Evolutionary conservation across 1,284 basidiomycete species (phyloP).

Genomic region (Paramarasmius palmivorus): DNA sequence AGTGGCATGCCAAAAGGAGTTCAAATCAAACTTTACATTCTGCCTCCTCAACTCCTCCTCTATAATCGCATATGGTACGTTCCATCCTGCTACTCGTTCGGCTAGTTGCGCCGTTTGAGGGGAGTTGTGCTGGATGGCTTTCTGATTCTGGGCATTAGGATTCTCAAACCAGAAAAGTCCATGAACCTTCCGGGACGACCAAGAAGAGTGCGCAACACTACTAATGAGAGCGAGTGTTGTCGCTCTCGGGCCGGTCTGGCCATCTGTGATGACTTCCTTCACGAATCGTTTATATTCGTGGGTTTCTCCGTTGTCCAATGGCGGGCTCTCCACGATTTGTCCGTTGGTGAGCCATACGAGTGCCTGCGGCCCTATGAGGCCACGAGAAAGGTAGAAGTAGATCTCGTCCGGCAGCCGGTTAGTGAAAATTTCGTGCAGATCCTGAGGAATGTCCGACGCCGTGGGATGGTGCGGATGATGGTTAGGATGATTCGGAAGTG

Average conservation of each 20-base stretch:
- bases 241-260: slow-evolving; percentile 87
- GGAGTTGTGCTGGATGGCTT: slow-evolving; percentile 72
- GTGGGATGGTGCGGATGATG: slow-evolving; percentile 72
- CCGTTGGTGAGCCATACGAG: slow-evolving; percentile 90
- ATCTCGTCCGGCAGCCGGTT: slow-evolving; percentile 94
- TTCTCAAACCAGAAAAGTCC: slow-evolving; percentile 81
- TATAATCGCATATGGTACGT: slow-evolving; percentile 83
- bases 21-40: slow-evolving; percentile 59
- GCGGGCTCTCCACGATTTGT: slow-evolving; percentile 85
- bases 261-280: slow-evolving; percentile 94
- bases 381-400: slow-evolving; percentile 94
- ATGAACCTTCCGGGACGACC: slow-evolving; percentile 73
- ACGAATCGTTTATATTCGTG: slow-evolving; percentile 94
- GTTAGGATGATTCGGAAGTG: slow-evolving; percentile 45
- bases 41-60: slow-evolving; percentile 96
- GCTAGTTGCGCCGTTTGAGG: slow-evolving; percentile 83
- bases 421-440: slow-evolving; percentile 96
- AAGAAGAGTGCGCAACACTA: slow-evolving; percentile 75
- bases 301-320: slow-evolving; percentile 93
- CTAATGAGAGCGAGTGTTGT: slow-evolving; percentile 87
- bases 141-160: slow-evolving; percentile 47
- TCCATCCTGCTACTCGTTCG: slow-evolving; percentile 91
- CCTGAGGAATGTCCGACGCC: slow-evolving; percentile 84
- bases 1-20: slow-evolving; percentile 6
- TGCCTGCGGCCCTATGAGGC: slow-evolving; percentile 84